Percentiles rank a stretch among this genome's conserved stretches.
phyloP scores from a whole-genome alignment of 352 stramenopile species.

The Phytophthora crassamura region DNA sequence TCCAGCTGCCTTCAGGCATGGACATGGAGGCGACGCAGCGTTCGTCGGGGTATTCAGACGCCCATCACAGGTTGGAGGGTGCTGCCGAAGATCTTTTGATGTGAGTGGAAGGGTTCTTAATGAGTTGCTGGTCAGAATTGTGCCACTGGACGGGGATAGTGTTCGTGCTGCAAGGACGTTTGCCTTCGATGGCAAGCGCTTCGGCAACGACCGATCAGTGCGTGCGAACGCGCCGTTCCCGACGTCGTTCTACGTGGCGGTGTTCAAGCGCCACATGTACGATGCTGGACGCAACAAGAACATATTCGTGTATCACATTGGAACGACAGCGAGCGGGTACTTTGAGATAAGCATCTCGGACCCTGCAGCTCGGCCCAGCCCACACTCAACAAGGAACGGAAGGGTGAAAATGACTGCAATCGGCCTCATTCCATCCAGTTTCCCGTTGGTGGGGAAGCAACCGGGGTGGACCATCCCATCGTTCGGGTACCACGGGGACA shows the following conservation, averaged over 20 bases:
- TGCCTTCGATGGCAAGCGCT: constrained; percentile 47
- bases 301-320: constrained; percentile 49
- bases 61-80: constrained; percentile 48
- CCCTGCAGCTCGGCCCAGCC: constrained; percentile 20
- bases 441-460: constrained; percentile 67
- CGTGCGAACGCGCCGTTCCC: constrained; percentile 74
- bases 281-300: constrained; percentile 7
- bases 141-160: constrained; percentile 4
- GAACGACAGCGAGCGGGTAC: constrained; percentile 65
- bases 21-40: constrained; percentile 54
- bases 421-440: constrained; percentile 54
- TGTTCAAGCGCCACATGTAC: constrained; percentile 45
- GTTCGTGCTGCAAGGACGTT: constrained; percentile 34
- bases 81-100: neutral
- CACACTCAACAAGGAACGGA: constrained; percentile 19
- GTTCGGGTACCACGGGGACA: constrained; percentile 84
- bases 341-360: constrained; percentile 75
- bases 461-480: constrained; percentile 71
- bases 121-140: constrained; percentile 16
- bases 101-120: neutral
- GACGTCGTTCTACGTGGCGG: constrained; percentile 55
- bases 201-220: constrained; percentile 72
- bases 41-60: constrained; percentile 35
- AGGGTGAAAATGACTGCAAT: constrained; percentile 64
- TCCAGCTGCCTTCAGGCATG: constrained; percentile 61